Evolutionary conservation across 2,329 filamentous ascomycete genomes (phyloP).

Genomic region (Fonsecaea monophora): DNA sequence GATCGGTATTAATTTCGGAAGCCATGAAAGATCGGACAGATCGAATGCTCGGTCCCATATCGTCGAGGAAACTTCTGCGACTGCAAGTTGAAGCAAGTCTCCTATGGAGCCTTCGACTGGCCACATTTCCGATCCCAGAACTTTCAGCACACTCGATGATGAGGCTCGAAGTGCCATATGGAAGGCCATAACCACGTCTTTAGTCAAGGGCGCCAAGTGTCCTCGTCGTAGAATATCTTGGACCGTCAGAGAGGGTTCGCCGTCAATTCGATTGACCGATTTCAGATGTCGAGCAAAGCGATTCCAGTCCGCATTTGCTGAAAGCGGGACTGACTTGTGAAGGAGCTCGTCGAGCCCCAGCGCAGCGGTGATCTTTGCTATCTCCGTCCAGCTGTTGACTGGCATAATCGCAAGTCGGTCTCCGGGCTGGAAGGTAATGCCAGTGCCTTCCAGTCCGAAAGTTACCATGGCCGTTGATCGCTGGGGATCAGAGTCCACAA

Average conservation of each 20-base stretch:
- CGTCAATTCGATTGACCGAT: conserved; percentile 4
- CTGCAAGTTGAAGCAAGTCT: conserved; percentile 30
- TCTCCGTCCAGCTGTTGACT: conserved; percentile 29
- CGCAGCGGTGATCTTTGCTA: conserved; percentile 28
- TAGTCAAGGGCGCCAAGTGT: conserved; percentile 29
- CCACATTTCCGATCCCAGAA: conserved; percentile 30
- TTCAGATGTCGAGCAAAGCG: conserved; percentile 31
- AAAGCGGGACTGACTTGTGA: conserved; percentile 18
- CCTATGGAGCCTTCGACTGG: conserved; percentile 30
- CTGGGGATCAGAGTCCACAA: conserved; percentile 21
- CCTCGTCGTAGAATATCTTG: conserved; percentile 30
- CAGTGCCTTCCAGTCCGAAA: conserved; percentile 27
- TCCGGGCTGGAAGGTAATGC: conserved; percentile 30
- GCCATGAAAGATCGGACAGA: conserved; percentile 28
- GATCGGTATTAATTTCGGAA: conserved; percentile 28
- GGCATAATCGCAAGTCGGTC: conserved; percentile 31
- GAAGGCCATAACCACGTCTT: conserved; percentile 24
- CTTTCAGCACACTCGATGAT: conserved; percentile 25
- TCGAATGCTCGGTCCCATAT: conserved; percentile 31
- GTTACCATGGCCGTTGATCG: conserved; percentile 29
- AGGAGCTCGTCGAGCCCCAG: conserved; percentile 27
- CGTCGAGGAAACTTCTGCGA: conserved; percentile 28
- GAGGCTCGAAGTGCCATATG: conserved; percentile 29
- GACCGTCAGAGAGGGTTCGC: conserved; percentile 20
- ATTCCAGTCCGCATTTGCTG: conserved; percentile 19